A percentile compares a stretch with the other conserved stretches of the same genome.
These are phyloP conservation scores for Punica granatum DNA, from an alignment of 345 rosid genomes.

Conservation along the genomic window DNA sequence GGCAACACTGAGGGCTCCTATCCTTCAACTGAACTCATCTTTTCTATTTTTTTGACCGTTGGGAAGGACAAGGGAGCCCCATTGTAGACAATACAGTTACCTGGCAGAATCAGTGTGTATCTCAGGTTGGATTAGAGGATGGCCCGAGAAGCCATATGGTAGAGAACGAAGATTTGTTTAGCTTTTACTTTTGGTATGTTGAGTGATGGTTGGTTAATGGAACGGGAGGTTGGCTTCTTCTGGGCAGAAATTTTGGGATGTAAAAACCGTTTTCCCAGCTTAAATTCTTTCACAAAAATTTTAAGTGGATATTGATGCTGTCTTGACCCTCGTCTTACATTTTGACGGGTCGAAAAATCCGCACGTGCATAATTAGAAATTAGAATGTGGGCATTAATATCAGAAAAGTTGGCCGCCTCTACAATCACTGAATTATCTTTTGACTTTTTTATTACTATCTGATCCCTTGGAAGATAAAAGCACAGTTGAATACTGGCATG, in stretches of 20 bases:
- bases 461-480: too few species aligned
- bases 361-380: too few species aligned
- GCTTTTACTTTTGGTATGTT: background rate
- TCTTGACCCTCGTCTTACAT: background rate
- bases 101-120: background rate
- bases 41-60: background rate
- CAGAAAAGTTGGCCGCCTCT: background rate
- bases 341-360: too few species aligned
- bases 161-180: background rate
- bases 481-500: too few species aligned
- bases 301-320: background rate
- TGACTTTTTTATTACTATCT: background rate
- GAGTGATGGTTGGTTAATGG: background rate
- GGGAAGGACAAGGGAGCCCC: background rate
- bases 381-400: too few species aligned
- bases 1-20: conserved; percentile 10
- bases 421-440: background rate
- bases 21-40: background rate
- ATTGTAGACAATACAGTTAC: background rate
- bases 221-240: background rate
- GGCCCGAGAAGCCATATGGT: conserved; percentile 1
- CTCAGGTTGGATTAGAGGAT: background rate
- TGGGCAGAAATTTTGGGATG: background rate
- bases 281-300: background rate
- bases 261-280: background rate